Conservation (phyloP, 1,284 basidiomycete species). For the Sanghuangporus sanghuang region DNA sequence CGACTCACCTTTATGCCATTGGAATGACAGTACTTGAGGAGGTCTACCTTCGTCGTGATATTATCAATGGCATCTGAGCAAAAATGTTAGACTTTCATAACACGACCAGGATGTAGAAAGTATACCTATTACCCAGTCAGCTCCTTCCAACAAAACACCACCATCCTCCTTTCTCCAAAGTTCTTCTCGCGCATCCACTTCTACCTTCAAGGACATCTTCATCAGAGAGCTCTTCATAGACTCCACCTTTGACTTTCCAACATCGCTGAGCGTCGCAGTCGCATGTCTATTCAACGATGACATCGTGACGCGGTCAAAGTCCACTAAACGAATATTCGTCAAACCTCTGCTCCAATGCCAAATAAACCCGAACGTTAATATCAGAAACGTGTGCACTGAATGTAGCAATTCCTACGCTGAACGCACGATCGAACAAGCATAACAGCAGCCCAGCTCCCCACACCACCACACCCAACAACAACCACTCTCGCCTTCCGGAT, state of each 20-base stretch:
- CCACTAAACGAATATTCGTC: conserved; percentile 67
- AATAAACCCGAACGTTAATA: neutral
- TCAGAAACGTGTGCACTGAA: neutral
- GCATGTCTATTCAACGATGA: conserved; percentile 94
- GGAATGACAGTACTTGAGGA: conserved; percentile 79
- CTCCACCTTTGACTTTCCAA: conserved; percentile 92
- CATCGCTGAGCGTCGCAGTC: conserved; percentile 85
- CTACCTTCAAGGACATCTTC: conserved; percentile 65
- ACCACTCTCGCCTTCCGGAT: conserved; percentile 79
- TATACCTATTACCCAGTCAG: conserved; percentile 86
- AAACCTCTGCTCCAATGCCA: conserved; percentile 48
- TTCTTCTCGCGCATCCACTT: conserved; percentile 79
- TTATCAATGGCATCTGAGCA: conserved; percentile 89
- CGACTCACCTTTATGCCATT: conserved; percentile 60
- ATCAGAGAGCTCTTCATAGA: conserved; percentile 72
- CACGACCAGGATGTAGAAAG: conserved; percentile 5
- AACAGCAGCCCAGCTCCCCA: conserved; percentile 92
- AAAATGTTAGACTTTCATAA: conserved; percentile 17
- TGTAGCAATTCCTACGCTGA: conserved; percentile 7
- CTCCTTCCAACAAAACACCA: conserved; percentile 67
- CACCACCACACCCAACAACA: conserved; percentile 92
- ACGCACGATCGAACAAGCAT: conserved; percentile 88
- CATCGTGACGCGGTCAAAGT: conserved; percentile 93
- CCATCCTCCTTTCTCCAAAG: conserved; percentile 80
- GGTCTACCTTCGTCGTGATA: conserved; percentile 89